Evolutionary conservation across 306 rosid genomes (phyloP).

Genomic region (Begonia fuchsioides): DNA sequence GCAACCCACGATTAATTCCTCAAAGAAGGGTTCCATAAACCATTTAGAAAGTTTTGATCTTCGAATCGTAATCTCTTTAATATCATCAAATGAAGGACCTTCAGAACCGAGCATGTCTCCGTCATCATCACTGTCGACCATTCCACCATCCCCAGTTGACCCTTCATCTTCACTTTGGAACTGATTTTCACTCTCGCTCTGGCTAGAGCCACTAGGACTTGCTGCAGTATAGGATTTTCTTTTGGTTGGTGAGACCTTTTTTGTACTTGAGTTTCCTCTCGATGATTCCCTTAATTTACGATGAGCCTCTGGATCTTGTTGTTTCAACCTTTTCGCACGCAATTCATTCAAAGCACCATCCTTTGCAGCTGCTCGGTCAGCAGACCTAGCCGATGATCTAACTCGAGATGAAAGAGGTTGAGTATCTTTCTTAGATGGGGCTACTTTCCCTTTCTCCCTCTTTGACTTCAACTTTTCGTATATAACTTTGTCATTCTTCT

Average conservation of each 20-base stretch:
- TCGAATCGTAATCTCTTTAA: slow-evolving; percentile 65
- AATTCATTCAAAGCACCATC: slow-evolving; percentile 84
- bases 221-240: slow-evolving; percentile 37
- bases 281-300: slow-evolving; percentile 41
- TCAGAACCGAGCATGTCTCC: slow-evolving; percentile 35
- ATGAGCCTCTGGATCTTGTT: slow-evolving; percentile 66
- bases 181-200: slow-evolving; percentile 72
- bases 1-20: slow-evolving; percentile 90
- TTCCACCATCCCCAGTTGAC: slow-evolving; percentile 52
- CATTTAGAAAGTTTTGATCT: slow-evolving; percentile 83
- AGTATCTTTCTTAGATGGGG: slow-evolving; percentile 34
- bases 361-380: slow-evolving; percentile 76
- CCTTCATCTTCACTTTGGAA: slow-evolving; percentile 68
- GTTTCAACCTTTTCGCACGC: slow-evolving; percentile 86
- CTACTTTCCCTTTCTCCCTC: slow-evolving; percentile 51
- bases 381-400: slow-evolving; percentile 63
- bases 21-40: slow-evolving; percentile 94
- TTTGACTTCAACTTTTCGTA: slow-evolving; percentile 60
- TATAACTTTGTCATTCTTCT: slow-evolving; percentile 63
- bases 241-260: slow-evolving; percentile 35
- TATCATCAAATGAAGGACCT: slow-evolving; percentile 54
- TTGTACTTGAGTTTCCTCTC: slow-evolving; percentile 31
- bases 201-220: slow-evolving; percentile 56
- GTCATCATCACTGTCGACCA: slow-evolving; percentile 75
- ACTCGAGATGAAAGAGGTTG: slow-evolving; percentile 55